Percentiles rank a stretch among this genome's conserved stretches.
These are phyloP conservation scores for Hypocreales sp. DNA, from an alignment of 2,329 filamentous ascomycete species.

Conservation along the genomic window DNA sequence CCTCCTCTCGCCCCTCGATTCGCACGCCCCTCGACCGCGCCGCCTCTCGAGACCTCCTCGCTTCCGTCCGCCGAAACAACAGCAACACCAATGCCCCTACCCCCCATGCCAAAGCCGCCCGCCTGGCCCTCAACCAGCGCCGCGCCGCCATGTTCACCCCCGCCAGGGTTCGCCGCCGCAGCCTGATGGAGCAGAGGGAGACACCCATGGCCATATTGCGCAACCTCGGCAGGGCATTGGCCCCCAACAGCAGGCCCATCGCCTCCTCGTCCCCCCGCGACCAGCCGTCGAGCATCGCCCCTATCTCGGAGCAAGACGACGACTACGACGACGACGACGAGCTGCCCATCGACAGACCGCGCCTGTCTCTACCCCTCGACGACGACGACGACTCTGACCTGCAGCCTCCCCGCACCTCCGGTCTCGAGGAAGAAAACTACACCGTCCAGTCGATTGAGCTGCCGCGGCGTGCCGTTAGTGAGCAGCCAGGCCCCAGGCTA, in stretches of 20 bases:
- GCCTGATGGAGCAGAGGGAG: slow-evolving; percentile 38
- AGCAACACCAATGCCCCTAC: slow-evolving; percentile 35
- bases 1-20: slow-evolving; percentile 22
- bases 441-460: slow-evolving; percentile 45
- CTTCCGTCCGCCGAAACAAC: slow-evolving; percentile 23
- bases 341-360: slow-evolving; percentile 31
- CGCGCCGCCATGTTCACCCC: slow-evolving; percentile 45
- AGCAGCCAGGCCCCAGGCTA: slow-evolving; percentile 26
- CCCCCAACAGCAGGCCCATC: slow-evolving; percentile 28
- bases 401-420: slow-evolving; percentile 35
- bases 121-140: slow-evolving; percentile 40
- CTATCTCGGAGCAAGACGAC: slow-evolving; percentile 17
- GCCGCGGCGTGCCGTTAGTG: slow-evolving; percentile 33
- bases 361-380: slow-evolving; percentile 37
- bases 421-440: slow-evolving; percentile 42
- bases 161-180: slow-evolving; percentile 40
- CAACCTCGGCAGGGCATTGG: slow-evolving; percentile 37
- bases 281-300: slow-evolving; percentile 12
- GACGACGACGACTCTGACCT: slow-evolving; percentile 34
- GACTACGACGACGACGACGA: slow-evolving; percentile 36
- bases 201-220: slow-evolving; percentile 38
- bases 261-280: slow-evolving; percentile 25
- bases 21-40: slow-evolving; percentile 26
- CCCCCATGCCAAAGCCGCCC: slow-evolving; percentile 46
- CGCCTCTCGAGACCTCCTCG: slow-evolving; percentile 18